Base-by-base conservation (phyloP, 345 rosid species). In the Brassica napus region DNA sequence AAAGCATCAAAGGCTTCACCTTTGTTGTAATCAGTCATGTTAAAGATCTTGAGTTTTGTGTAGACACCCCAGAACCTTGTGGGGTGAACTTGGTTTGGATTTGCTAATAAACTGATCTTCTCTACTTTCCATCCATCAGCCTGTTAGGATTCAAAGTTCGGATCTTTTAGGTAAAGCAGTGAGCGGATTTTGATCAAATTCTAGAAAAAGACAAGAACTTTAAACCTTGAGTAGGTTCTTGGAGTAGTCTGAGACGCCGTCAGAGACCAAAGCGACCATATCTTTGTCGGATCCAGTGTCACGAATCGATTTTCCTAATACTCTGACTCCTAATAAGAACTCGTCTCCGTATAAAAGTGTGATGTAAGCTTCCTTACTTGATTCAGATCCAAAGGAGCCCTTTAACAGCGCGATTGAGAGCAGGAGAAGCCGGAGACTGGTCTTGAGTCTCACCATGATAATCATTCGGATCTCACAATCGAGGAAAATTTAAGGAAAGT, bases 101-200 rank as follows among this genome's bases (percentile, higher is more conserved):
- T 94, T 2, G 86, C 92, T 63, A 94, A 74, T 68, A 94, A 86
- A 77, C 92, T 91, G 79, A 94, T 94, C 88, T 83, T 88, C 86
- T 91, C 97, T 78, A 94, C 90, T 76, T 87, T 91, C 98, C 97
- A 94, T 60, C 99, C 99, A 83, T 94, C 98, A 63, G 96, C 98
- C 99, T 94, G 82, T 78, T 78, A 23, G 6, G 37, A 3, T 24
- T 42, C 14, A 57, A 16, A 77, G 31, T 57, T 63, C 64, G 21
- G 64, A 61, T 5, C 68, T 39, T 39, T 10, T 76, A 1, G 5
- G 10, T 35, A 8, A 37, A 37, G 42, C 10, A 37, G 10, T 8
- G 37, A 34, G 5, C 4, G 37, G 1, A 1, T 34, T 18, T 37
- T 37, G 42, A 37, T 37, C 42, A 35, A 35, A 35, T 0, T 2